Evolutionary conservation across 1,284 basidiomycete genomes (phyloP).

Genomic region (Pseudozyma thailandica): DNA sequence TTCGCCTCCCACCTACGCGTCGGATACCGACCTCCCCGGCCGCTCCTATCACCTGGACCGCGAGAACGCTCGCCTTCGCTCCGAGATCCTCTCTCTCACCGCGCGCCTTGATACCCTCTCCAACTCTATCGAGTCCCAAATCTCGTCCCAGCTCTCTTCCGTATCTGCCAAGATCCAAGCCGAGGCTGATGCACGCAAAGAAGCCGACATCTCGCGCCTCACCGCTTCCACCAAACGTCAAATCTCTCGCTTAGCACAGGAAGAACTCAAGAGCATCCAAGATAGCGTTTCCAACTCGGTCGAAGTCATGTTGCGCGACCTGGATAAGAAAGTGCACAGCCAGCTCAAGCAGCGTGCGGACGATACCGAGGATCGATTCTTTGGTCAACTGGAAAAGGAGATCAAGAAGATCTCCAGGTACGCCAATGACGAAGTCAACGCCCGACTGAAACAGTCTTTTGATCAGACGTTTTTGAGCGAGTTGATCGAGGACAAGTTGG

Average conservation of each 20-base stretch:
- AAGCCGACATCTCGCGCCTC: slow-evolving; percentile 24
- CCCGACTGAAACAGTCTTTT: slow-evolving; percentile 33
- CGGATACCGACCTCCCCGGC: slow-evolving; percentile 16
- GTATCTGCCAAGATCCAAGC: slow-evolving; percentile 29
- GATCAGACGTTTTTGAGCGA: slow-evolving; percentile 34
- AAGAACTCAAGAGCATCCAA: slow-evolving; percentile 38
- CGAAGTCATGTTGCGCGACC: slow-evolving; percentile 41
- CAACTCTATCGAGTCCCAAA: slow-evolving; percentile 28
- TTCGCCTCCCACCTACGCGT: not conserved
- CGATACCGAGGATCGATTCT: slow-evolving; percentile 38
- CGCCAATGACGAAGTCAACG: slow-evolving; percentile 44
- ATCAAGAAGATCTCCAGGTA: slow-evolving; percentile 27
- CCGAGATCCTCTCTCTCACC: slow-evolving; percentile 25
- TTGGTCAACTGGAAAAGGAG: slow-evolving; percentile 28
- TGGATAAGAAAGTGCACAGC: slow-evolving; percentile 28
- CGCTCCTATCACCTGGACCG: slow-evolving; percentile 15
- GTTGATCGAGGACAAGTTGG: slow-evolving; percentile 28
- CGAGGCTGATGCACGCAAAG: slow-evolving; percentile 27
- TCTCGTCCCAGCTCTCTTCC: slow-evolving; percentile 19
- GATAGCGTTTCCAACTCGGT: slow-evolving; percentile 32
- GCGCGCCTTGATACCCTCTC: slow-evolving; percentile 28
- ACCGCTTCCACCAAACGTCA: slow-evolving; percentile 32
- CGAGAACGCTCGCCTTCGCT: slow-evolving; percentile 32
- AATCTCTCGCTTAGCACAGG: slow-evolving; percentile 38
- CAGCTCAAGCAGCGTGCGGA: slow-evolving; percentile 44